A percentile compares a stretch with the other conserved stretches of the same genome.
Evolutionary conservation across 2,329 filamentous ascomycete genomes (phyloP).

Genomic region (Epicoccum sorghinum): DNA sequence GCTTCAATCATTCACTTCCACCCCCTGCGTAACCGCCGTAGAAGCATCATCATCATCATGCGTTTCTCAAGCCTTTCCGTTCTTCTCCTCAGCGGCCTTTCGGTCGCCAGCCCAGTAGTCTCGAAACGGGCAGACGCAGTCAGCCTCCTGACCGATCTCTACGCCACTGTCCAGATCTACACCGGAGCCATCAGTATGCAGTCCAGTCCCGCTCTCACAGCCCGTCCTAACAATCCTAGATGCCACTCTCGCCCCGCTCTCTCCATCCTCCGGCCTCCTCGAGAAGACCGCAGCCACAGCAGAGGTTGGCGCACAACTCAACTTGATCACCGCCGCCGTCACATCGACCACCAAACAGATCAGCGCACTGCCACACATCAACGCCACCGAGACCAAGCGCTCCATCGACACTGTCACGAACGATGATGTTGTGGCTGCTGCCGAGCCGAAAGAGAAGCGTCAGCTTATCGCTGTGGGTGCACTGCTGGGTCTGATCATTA

Average conservation of each 20-base stretch:
- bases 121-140: conserved; percentile 19
- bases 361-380: conserved; percentile 13
- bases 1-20: not conserved
- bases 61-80: conserved; percentile 23
- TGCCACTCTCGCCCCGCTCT: conserved; percentile 25
- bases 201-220: not conserved
- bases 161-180: conserved; percentile 26
- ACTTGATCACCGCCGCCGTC: conserved; percentile 22
- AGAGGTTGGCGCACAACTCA: conserved; percentile 24
- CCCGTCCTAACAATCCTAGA: conserved; percentile 11
- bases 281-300: conserved; percentile 25
- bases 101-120: conserved; percentile 21
- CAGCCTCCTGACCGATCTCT: conserved; percentile 24
- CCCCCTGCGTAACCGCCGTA: not conserved
- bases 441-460: conserved; percentile 15
- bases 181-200: conserved; percentile 25
- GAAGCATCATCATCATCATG: conserved; percentile 2
- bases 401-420: not conserved
- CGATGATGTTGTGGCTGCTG: not conserved
- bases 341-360: conserved; percentile 17
- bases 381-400: not conserved
- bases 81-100: conserved; percentile 21
- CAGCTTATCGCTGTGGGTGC: conserved; percentile 19
- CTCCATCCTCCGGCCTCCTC: conserved; percentile 19
- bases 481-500: conserved; percentile 24